Base-by-base conservation (phyloP, 768 basidiomycete species). In the Russula vinacea region DNA sequence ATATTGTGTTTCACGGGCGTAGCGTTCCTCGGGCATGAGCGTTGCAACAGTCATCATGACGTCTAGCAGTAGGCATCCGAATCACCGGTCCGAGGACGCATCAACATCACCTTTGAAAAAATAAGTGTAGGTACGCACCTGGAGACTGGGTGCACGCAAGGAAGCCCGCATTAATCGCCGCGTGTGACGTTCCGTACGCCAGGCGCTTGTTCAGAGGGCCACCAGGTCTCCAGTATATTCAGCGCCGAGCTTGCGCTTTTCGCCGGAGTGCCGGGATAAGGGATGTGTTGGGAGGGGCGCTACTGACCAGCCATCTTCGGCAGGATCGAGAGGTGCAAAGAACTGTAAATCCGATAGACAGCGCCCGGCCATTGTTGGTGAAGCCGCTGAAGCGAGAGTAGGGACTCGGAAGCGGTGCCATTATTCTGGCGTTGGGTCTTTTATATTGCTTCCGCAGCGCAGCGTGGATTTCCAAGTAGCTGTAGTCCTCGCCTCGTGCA, bases 1-100 rank as follows among this genome's bases (percentile, higher is more conserved):
- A 67, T 84, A 85, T 49, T 54, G 65, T 17, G 56, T 40, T 42
- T 55, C 51, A 37, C 54, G 62, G 44, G 13, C 9, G 16, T 40
- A 52, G 33, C 51, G 56, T 14, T 66, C 62, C 56, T 63, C 62
- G 19, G 51, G 35, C n/a, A 57, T 35, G 53, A 64, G 57, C 26
- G 29, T 33, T 26, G 67, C 26, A 1, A 52, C 55, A 0, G 49
- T 56, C 32, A 67, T 32, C 5, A 22, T 22, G 7, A 56, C 60
- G 22, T 66, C 64, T 66, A 44, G 33, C 16, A n/a, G n/a, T n/a
- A n/a, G n/a, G n/a, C n/a, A n/a, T 45, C 33, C 8, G 37, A 8
- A 5, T 51, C 19, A 13, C 10, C 24, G 26, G 49, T 16, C 22
- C n/a, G 17, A 39, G n/a, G 14, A 50, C 5, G 49, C 5, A 50